Evolutionary conservation across 495 filamentous ascomycete species (phyloP), one percentile per base, ranked within the genome.

Genomic region (Tricharina praecox): DNA sequence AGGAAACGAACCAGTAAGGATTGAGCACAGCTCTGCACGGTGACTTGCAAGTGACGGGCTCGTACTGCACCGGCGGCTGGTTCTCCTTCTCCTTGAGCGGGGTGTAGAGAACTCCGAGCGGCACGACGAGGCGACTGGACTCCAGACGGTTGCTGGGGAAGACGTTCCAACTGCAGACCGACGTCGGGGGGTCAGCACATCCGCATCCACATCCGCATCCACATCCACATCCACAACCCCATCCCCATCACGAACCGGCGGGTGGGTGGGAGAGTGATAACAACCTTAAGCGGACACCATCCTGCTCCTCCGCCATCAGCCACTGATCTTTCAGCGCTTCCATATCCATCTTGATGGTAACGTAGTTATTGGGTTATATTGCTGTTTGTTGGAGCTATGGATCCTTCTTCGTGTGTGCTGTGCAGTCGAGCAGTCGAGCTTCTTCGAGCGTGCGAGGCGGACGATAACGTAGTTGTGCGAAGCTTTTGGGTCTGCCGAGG

Each of bases 91-190:
- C 87, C 65, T 96, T 96, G 50, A 99, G 68, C 15, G 92, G 92
- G 2, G 92, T 99, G 64, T 95, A 96, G 47, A 94, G 73, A 48
- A 86, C 88, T 62, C 86, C 92, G 60, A 96, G 94, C 51, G 92
- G 92, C 34, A 96, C 92, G 51, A 99, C 90, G 43, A 99, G 77
- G 33, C 92, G 75, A 37, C 86, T 93, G 15, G 92, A 93, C 80
- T 99, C 92, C 81, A 99, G 93, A 61, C 92, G 87, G 63, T 87
- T 83, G 70, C 88, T 94, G 48, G 92, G 92, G 65, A 99, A 95
- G 30, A 92, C 93, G 63, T 99, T 99, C 92, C 92, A 99, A 66
- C 58, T 61, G 13, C 38, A 46, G 24, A 51, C n/a, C n/a, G n/a
- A n/a, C n/a, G n/a, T n/a, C 25, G 19, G 7, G 38, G 18, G 36